Conservation (phyloP, 495 filamentous ascomycete genomes). For the Penicillium steckii region DNA sequence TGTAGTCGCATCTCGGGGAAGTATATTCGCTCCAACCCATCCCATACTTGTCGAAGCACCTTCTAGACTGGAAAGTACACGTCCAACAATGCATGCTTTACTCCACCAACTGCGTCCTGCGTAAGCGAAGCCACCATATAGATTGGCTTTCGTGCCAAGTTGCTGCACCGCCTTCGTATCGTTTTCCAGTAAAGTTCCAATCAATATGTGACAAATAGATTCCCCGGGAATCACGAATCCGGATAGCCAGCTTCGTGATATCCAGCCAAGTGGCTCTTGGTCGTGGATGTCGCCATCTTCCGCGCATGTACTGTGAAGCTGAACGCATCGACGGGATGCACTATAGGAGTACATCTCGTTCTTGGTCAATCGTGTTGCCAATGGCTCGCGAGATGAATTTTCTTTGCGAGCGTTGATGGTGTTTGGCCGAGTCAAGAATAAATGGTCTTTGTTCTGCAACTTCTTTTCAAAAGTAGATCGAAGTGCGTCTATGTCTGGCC, state of each 20-base stretch:
- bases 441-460: slow-evolving; percentile 10
- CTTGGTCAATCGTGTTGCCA: slow-evolving; percentile 5
- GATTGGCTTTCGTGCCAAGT: slow-evolving; percentile 67
- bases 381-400: background rate
- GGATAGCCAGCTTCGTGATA: slow-evolving; percentile 74
- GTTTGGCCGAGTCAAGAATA: slow-evolving; percentile 5
- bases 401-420: background rate
- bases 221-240: slow-evolving; percentile 80
- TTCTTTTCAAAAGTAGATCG: slow-evolving; percentile 18
- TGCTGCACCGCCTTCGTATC: slow-evolving; percentile 60
- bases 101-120: slow-evolving; percentile 76
- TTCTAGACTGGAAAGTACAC: slow-evolving; percentile 65
- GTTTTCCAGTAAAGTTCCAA: slow-evolving; percentile 76
- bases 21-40: slow-evolving; percentile 64
- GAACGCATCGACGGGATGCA: slow-evolving; percentile 26
- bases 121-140: slow-evolving; percentile 80
- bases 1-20: slow-evolving; percentile 37
- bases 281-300: slow-evolving; percentile 15
- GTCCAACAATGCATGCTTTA: slow-evolving; percentile 71
- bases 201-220: slow-evolving; percentile 69
- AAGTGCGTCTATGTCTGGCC: slow-evolving; percentile 46
- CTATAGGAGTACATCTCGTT: slow-evolving; percentile 34
- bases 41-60: slow-evolving; percentile 74
- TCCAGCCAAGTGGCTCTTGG: slow-evolving; percentile 59
- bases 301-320: slow-evolving; percentile 19